Evolutionary conservation across 805 yeast species (phyloP).

Genomic region (Priceomyces melissophilus): DNA sequence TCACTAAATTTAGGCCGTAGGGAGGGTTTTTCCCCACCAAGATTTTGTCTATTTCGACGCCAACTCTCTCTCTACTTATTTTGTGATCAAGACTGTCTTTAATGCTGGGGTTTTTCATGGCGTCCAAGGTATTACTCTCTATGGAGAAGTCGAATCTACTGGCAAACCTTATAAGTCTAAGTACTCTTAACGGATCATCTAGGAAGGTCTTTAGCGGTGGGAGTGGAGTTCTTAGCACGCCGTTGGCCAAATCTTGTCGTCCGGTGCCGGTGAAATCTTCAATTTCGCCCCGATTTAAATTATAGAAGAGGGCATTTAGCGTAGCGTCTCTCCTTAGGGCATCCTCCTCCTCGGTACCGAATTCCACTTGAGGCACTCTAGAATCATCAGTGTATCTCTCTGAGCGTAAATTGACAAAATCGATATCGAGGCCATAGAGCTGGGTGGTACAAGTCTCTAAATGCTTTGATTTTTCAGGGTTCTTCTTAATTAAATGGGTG

Average conservation of each 20-base stretch:
- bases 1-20: constrained; percentile 60
- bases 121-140: constrained; percentile 52
- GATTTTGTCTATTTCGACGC: constrained; percentile 78
- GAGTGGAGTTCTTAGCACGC: constrained; percentile 83
- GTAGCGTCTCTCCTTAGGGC: constrained; percentile 95
- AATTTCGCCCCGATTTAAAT: constrained; percentile 60
- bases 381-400: constrained; percentile 83
- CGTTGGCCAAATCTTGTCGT: constrained; percentile 61
- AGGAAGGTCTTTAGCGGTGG: constrained; percentile 79
- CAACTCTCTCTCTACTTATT: constrained; percentile 87
- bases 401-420: constrained; percentile 86
- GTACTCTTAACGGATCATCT: constrained; percentile 91
- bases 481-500: constrained; percentile 80
- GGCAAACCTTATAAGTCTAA: constrained; percentile 84
- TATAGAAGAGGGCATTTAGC: constrained; percentile 85
- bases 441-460: constrained; percentile 94
- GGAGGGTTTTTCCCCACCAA: constrained; percentile 60
- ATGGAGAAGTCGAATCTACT: constrained; percentile 68
- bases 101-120: constrained; percentile 63
- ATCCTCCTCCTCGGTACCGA: constrained; percentile 90
- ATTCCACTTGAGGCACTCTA: constrained; percentile 77
- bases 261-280: constrained; percentile 88
- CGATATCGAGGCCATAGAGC: constrained; percentile 79
- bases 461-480: constrained; percentile 95
- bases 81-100: constrained; percentile 60